Base-by-base conservation (phyloP, 2,329 filamentous ascomycete genomes). In the Ramichloridium luteum region DNA sequence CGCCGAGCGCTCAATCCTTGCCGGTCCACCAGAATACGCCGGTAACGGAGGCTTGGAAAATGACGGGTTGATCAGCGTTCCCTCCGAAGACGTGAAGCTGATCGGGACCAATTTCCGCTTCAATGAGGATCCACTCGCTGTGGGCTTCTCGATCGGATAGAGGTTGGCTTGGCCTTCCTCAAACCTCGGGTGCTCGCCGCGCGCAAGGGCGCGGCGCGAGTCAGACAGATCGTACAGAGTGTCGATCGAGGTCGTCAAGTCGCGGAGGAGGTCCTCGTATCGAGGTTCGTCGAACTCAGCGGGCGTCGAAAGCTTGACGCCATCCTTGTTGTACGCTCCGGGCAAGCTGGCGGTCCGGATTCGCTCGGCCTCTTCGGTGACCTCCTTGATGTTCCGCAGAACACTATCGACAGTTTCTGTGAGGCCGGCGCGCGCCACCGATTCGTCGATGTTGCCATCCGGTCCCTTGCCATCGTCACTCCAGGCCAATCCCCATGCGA, bases 401-500 rank as follows among this genome's bases (percentile, higher is more conserved):
- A 86, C 80, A 52, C 78, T 83, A 36, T 74, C 74, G 31, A 86
- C 80, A 2, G 82, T 72, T 52, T 85, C 80, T 37, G 77, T 80
- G 34, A 86, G 60, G 13, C 80, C 81, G 17, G 73, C 73, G 38
- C 70, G 64, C 31, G 70, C 72, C 12, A 77, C 58, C 31, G 77
- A 77, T 51, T 79, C 76, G 46, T 79, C 80, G 40, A 86, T 85
- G 54, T 81, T 74, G 47, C 73, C 70, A 37, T 75, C 67, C 48
- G 77, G 69, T 11, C 61, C 63, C 42, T 65, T 70, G 11, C 64
- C 67, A 37, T 77, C 74, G 52, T 85, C 80, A 34, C 75, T 80
- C 81, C 81, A 88, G 54, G 84, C 78, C 31, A 84, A 62, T 0
- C 80, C 81, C 81, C 81, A 88, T 38, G 74, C 78, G 36, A 82